These are phyloP conservation scores for Chaetoscypha palmicola DNA, from an alignment of 2,329 filamentous ascomycete genomes.

Conservation along the genomic window DNA sequence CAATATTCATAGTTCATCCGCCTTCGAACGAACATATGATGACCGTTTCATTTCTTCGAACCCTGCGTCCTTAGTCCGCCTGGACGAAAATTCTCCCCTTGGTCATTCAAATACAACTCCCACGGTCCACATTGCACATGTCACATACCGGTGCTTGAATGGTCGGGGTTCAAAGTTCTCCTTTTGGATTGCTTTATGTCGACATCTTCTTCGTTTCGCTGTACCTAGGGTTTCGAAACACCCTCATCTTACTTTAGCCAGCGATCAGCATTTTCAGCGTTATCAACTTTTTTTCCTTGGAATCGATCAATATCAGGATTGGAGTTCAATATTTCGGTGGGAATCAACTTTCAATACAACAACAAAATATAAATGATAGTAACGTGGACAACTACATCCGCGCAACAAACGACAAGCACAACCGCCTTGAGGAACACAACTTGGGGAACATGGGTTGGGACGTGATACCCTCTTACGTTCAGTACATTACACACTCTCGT, in stretches of 20 bases:
- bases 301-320: conserved; percentile 3
- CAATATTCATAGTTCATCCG: conserved; percentile 20
- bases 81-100: conserved; percentile 8
- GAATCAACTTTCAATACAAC: not conserved
- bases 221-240: conserved; percentile 1
- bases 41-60: conserved; percentile 9
- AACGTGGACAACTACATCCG: not conserved
- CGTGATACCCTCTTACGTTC: no score
- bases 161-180: not conserved
- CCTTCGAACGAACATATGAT: conserved; percentile 1
- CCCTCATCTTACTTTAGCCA: not conserved
- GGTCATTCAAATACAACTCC: not conserved
- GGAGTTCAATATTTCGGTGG: conserved; percentile 7
- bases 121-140: conserved; percentile 10
- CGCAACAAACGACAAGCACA: no score
- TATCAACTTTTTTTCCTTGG: conserved; percentile 3
- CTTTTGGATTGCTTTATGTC: not conserved
- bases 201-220: conserved; percentile 10
- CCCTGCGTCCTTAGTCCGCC: conserved; percentile 2
- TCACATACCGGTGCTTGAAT: conserved; percentile 1
- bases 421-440: no score
- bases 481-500: conserved; percentile 1
- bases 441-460: no score
- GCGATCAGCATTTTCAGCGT: not conserved
- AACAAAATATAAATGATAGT: conserved; percentile 5